Evolutionary conservation across 2,329 filamentous ascomycete genomes (phyloP).

Genomic region (Diaporthe sp.): DNA sequence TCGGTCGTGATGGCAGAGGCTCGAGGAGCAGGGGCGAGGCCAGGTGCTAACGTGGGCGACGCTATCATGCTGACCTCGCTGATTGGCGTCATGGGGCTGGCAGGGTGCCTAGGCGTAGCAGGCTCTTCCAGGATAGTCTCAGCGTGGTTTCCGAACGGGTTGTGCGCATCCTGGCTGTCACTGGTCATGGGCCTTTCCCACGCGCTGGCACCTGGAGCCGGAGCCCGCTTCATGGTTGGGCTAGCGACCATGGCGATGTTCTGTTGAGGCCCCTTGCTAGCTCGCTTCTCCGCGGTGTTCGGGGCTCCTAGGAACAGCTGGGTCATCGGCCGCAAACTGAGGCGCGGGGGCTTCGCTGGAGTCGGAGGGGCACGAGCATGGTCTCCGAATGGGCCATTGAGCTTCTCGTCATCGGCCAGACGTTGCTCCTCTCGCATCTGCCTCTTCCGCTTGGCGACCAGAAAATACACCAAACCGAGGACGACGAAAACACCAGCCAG

Average conservation of each 20-base stretch:
- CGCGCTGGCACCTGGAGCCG: conserved; percentile 53
- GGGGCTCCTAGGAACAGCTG: conserved; percentile 79
- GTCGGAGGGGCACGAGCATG: conserved; percentile 56
- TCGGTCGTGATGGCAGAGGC: conserved; percentile 34
- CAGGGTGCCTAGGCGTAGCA: conserved; percentile 28
- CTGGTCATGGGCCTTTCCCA: conserved; percentile 63
- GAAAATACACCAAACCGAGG: conserved; percentile 77
- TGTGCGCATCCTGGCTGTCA: conserved; percentile 67
- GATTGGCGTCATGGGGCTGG: conserved; percentile 36
- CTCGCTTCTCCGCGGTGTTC: conserved; percentile 64
- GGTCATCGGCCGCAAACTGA: conserved; percentile 88
- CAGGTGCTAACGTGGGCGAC: conserved; percentile 30
- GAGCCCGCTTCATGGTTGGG: conserved; percentile 48
- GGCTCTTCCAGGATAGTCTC: conserved; percentile 52
- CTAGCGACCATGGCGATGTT: conserved; percentile 54
- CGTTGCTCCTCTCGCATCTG: conserved; percentile 67
- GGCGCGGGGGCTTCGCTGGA: conserved; percentile 76
- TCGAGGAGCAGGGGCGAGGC: conserved; percentile 38
- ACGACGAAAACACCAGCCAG: conserved; percentile 77
- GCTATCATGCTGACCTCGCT: conserved; percentile 38
- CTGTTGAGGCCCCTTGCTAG: conserved; percentile 50
- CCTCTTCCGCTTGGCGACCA: conserved; percentile 80
- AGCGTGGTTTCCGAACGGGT: conserved; percentile 79
- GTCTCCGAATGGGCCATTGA: conserved; percentile 56
- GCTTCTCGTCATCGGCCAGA: conserved; percentile 76